Conservation (phyloP, 192 early-diverging fungal genomes). For the Backusella macrospora region DNA sequence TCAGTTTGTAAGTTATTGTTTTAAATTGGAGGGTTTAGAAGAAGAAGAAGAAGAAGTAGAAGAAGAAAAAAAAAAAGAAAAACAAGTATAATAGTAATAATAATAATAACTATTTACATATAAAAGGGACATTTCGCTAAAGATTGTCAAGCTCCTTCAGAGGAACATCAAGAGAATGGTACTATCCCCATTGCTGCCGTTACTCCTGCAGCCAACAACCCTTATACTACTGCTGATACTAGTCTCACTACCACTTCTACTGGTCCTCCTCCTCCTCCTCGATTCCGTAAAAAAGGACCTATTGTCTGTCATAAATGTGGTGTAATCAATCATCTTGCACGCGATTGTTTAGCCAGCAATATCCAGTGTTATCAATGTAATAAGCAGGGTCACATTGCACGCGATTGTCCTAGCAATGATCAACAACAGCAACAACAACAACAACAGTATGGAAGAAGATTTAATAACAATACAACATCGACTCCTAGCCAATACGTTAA, state of each 20-base stretch:
- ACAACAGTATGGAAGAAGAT: slow-evolving; percentile 47
- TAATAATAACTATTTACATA: too few relatives aligned
- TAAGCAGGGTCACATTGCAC: slow-evolving; percentile 54
- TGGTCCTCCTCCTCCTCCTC: background rate
- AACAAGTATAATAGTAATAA: background rate
- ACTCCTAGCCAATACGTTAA: slow-evolving; percentile 30
- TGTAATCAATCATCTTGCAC: slow-evolving; percentile 52
- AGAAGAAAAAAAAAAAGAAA: background rate
- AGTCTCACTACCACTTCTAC: background rate
- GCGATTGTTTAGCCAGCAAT: slow-evolving; percentile 55
- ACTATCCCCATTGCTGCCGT: background rate
- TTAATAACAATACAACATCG: slow-evolving; percentile 44
- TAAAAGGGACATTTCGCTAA: slow-evolving; percentile 56
- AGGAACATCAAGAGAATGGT: background rate
- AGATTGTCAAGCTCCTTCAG: slow-evolving; percentile 36
- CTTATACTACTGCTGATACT: background rate
- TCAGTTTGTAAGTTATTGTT: slow-evolving; percentile 48
- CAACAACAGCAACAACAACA: background rate
- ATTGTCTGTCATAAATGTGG: slow-evolving; percentile 58
- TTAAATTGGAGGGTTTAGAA: too few relatives aligned
- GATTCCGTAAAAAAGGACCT: slow-evolving; percentile 11
- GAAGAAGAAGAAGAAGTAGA: too few relatives aligned
- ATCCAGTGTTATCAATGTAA: slow-evolving; percentile 60
- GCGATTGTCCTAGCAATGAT: slow-evolving; percentile 4
- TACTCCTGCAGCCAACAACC: background rate